Conservation (phyloP, 768 basidiomycete species). For the Lactifluus piperatus region DNA sequence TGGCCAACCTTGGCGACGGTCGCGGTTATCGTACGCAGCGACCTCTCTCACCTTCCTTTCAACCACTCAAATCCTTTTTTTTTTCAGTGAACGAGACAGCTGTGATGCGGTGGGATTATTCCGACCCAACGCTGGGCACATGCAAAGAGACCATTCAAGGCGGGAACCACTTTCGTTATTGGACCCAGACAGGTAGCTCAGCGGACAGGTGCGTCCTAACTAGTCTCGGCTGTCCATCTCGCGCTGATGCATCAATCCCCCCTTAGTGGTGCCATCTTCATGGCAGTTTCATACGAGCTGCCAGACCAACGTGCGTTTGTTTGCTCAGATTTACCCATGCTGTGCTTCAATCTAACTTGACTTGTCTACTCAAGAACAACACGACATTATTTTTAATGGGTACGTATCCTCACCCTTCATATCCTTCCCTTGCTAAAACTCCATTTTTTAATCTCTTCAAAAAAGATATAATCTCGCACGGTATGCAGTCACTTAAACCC, state of each 20-base stretch:
- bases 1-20: constrained; percentile 78
- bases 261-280: constrained; percentile 58
- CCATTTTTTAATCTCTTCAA: background rate
- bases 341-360: background rate
- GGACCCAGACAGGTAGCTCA: constrained; percentile 63
- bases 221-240: background rate
- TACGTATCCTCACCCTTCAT: constrained; percentile 24
- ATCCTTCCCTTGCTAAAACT: constrained; percentile 2
- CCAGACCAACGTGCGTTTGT: constrained; percentile 45
- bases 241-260: background rate
- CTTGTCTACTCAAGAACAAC: constrained; percentile 35
- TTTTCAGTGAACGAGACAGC: constrained; percentile 66
- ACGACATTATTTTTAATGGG: constrained; percentile 70
- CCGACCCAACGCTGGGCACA: constrained; percentile 70
- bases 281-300: constrained; percentile 68
- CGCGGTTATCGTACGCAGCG: constrained; percentile 48
- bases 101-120: constrained; percentile 81
- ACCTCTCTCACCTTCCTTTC: background rate
- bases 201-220: constrained; percentile 44
- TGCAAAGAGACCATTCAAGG: constrained; percentile 82
- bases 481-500: constrained; percentile 26
- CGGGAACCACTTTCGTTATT: constrained; percentile 85
- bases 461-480: constrained; percentile 66
- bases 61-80: background rate
- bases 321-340: background rate